Evolutionary conservation across 1,139 yeast species (phyloP), one percentile per base, ranked within the genome.

Genomic region (Blastobotrys ciferrii): DNA sequence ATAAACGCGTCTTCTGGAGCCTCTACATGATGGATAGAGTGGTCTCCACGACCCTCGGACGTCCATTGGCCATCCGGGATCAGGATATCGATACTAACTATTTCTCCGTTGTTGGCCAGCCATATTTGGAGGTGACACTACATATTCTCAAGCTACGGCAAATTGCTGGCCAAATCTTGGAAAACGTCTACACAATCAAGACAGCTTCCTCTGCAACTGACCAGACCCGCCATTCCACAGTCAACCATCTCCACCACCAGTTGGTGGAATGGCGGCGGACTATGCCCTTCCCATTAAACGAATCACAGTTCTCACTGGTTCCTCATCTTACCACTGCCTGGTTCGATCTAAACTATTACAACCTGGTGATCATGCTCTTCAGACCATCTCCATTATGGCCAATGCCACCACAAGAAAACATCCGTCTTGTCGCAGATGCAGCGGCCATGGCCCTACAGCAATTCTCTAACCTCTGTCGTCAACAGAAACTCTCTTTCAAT

Each of bases 11-110:
- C 3, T 58, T 60, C 36, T 60, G 64, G 64, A 36, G 58, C 28
- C 39, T 57, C 5, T 60, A 60, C 44, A 58, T 60, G 54, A 56
- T 60, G 55, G 64, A 60, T 40, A 46, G 63, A 20, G 54, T 59
- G 5, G 54, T 60, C n/a, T 58, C 64, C 4, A 49, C 58, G 1
- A 55, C 59, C 2, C 46, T 60, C 13, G 64, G 64, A 5, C 55
- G 64, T 2, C 64, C 64, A 2, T 25, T 60, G 41, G 58, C 59
- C 11, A 48, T 60, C 20, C 45, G 59, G 6, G 63, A 60, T 32
- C 45, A 49, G 19, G 64, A 60, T 41, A 53, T 60, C 19, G 62
- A 57, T 40, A 46, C 55, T 1, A 32, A 20, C 12, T 39, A 42
- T 32, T 48, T 48, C 42, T 23, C 28, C 28, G 37, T 46, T 11